Base-by-base conservation (phyloP, 1,139 yeast genomes). In the Yamadazyma friedrichii region DNA sequence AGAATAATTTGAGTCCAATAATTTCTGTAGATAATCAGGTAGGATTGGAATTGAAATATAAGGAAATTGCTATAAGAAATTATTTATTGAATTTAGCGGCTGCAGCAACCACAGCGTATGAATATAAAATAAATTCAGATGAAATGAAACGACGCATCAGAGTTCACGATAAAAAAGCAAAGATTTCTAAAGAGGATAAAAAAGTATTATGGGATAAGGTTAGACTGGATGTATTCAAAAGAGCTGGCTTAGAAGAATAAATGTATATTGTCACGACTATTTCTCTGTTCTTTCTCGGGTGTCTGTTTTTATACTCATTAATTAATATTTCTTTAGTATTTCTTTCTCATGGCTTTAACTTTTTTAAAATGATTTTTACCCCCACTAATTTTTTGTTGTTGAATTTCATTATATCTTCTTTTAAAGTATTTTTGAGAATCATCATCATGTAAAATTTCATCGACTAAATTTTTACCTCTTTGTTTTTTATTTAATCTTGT, bases 391-490 rank as follows among this genome's bases (percentile, higher is more conserved):
- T 84, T 84, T 49, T 76, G 65, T 12, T 62, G 70, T 62, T 88
- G 96, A 44, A 93, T 88, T 56, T 88, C 96, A 25, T 67, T 62
- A 60, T 85, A 89, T 66, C 86, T 88, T 52, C 93, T 78, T 74
- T 84, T 85, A 75, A 89, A 91, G 68, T 89, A 93, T 47, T 78
- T 76, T 52, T 76, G 77, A 12, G 88, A 70, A 35, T 80, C 82
- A 38, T 76, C 77, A 56, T 89, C 95, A 43, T 82, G 77, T 65
- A 93, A 70, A 40, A 93, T 72, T 58, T 91, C 95, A 46, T 87
- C 94, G 35, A 91, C 84, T 53, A 93, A 74, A 2, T 91, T 84
- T 44, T 71, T 72, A 48, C 91, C 89, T 51, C 95, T 78, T 51
- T 86, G 83, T 56, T 79, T 84, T 51, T 80, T 79, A 38, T 78